Conservation (phyloP, 768 basidiomycete genomes). For the Boletus eberwhitei region DNA sequence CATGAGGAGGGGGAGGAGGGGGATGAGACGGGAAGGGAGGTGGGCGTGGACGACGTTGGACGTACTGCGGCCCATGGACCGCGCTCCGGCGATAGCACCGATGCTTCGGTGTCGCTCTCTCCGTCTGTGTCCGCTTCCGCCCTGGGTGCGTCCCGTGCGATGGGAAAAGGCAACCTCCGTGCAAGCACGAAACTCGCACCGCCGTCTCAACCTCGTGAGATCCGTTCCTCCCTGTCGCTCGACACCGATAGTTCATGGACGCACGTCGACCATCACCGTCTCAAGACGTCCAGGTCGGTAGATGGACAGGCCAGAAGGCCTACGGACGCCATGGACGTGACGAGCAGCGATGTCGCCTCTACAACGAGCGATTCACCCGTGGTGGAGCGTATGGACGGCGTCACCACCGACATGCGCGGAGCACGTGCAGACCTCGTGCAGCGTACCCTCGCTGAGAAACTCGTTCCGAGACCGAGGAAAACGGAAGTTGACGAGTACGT, state of each 20-base stretch:
- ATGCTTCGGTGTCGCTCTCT: constrained; percentile 8
- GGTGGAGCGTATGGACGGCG: constrained; percentile 32
- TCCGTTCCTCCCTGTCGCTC: constrained; percentile 19
- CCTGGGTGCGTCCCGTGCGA: neutral
- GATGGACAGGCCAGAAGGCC: constrained; percentile 7
- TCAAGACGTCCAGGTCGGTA: constrained; percentile 8
- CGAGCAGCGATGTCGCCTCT: constrained; percentile 52
- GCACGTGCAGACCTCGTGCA: constrained; percentile 25
- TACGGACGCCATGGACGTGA: constrained; percentile 32
- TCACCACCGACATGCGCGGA: constrained; percentile 29
- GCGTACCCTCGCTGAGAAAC: constrained; percentile 56
- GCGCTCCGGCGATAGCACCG: constrained; percentile 17
- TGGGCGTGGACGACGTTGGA: neutral
- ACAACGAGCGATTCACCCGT: constrained; percentile 44
- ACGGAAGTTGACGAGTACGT: constrained; percentile 72
- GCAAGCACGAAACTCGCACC: constrained; percentile 3
- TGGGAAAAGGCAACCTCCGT: constrained; percentile 1
- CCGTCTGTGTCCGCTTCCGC: neutral
- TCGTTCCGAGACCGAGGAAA: constrained; percentile 61
- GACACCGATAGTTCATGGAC: constrained; percentile 71
- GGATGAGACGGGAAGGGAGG: constrained; percentile 14
- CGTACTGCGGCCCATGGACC: neutral
- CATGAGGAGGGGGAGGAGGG: neutral
- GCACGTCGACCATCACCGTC: constrained; percentile 51
- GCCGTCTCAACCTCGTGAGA: constrained; percentile 12